Evolutionary conservation across 495 filamentous ascomycete genomes (phyloP).

Genomic region (Talaromyces proteolyticus): DNA sequence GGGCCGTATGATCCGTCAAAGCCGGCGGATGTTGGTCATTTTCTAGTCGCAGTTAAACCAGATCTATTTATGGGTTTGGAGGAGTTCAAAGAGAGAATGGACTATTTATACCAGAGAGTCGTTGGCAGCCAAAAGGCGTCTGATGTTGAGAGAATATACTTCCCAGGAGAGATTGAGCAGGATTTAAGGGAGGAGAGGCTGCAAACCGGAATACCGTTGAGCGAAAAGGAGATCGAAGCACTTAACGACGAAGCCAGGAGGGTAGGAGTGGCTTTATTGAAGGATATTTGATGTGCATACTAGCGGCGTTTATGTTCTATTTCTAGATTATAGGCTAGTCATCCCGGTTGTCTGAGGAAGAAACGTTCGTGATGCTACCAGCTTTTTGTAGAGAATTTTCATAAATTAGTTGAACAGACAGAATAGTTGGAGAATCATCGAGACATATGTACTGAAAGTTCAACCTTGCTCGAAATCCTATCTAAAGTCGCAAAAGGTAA

Average conservation of each 20-base stretch:
- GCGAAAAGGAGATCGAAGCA: slow-evolving; percentile 55
- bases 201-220: slow-evolving; percentile 58
- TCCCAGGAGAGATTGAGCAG: slow-evolving; percentile 74
- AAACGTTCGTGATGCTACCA: no score
- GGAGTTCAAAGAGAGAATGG: slow-evolving; percentile 66
- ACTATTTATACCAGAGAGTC: slow-evolving; percentile 59
- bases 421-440: no score
- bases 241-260: slow-evolving; percentile 61
- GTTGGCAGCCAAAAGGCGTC: slow-evolving; percentile 58
- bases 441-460: no score
- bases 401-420: no score
- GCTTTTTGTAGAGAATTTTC: no score
- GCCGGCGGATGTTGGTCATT: slow-evolving; percentile 70
- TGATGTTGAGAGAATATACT: slow-evolving; percentile 71
- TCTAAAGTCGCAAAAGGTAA: no score
- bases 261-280: slow-evolving; percentile 31
- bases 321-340: no score
- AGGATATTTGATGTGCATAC: neutral
- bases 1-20: slow-evolving; percentile 65
- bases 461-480: no score
- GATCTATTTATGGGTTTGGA: slow-evolving; percentile 69
- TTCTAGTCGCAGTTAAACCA: slow-evolving; percentile 68
- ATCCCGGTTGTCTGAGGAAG: no score
- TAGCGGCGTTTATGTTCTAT: neutral
- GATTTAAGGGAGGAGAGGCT: slow-evolving; percentile 49